phyloP scores from a whole-genome alignment of 768 basidiomycete species.

The Pisolithus orientalis region DNA sequence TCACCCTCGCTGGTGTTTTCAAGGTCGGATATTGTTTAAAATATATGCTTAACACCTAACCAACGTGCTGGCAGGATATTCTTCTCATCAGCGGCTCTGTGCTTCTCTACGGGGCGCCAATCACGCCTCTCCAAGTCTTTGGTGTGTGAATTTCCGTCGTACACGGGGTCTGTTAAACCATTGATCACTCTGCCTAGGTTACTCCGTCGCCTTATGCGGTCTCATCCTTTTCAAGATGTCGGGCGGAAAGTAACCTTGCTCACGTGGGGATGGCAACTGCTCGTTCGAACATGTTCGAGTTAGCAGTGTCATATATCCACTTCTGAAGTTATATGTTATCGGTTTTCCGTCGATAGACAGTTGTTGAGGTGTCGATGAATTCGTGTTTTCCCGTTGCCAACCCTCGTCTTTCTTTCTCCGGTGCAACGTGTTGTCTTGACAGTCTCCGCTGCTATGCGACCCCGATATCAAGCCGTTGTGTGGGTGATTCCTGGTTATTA shows the following conservation, averaged over 20 bases:
- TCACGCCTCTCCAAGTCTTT: conserved; percentile 81
- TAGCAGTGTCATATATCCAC: no score
- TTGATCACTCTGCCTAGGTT: conserved; percentile 43
- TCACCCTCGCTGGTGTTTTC: conserved; percentile 92
- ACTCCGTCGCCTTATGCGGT: conserved; percentile 81
- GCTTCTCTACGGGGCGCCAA: conserved; percentile 69
- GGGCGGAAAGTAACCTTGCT: conserved; percentile 44
- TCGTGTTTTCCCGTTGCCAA: no score
- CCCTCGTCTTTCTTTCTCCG: no score
- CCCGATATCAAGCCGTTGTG: no score
- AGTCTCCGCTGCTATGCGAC: no score
- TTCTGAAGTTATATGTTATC: no score
- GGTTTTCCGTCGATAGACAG: no score
- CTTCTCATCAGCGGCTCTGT: conserved; percentile 91
- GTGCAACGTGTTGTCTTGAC: no score
- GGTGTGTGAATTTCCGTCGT: conserved; percentile 36
- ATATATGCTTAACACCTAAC: not conserved
- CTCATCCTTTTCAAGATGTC: conserved; percentile 81
- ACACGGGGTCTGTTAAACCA: not conserved
- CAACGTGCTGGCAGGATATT: conserved; percentile 58
- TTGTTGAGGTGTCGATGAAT: no score
- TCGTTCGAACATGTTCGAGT: no score
- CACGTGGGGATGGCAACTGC: not conserved
- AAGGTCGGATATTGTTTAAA: conserved; percentile 45
- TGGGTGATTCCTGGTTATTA: no score